Evolutionary conservation across 495 filamentous ascomycete genomes (phyloP).

Genomic region (Penicillium alfredii): DNA sequence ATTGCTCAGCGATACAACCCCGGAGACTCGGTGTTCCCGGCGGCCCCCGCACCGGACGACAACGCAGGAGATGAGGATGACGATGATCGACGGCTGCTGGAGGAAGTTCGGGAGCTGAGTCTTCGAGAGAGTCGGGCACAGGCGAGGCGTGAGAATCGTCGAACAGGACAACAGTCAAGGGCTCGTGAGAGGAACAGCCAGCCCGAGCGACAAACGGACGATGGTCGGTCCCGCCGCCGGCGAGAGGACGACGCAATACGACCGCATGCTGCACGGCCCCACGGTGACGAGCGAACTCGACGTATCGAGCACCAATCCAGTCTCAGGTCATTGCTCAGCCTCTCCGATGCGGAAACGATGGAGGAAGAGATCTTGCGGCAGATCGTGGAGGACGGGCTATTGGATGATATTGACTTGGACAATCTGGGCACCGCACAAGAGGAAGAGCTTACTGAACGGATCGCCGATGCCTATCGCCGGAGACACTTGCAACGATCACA

Average conservation of each 20-base stretch:
- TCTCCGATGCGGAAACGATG: slow-evolving; percentile 66
- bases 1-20: slow-evolving; percentile 63
- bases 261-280: slow-evolving; percentile 14
- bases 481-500: slow-evolving; percentile 49
- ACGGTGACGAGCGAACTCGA: slow-evolving; percentile 28
- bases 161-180: slow-evolving; percentile 20
- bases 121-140: slow-evolving; percentile 51
- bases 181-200: slow-evolving; percentile 17
- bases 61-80: slow-evolving; percentile 41
- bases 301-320: slow-evolving; percentile 82
- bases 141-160: slow-evolving; percentile 29
- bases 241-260: slow-evolving; percentile 40
- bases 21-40: slow-evolving; percentile 62
- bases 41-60: slow-evolving; percentile 7
- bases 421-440: slow-evolving; percentile 71
- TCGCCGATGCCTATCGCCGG: slow-evolving; percentile 77
- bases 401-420: slow-evolving; percentile 80
- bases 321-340: slow-evolving; percentile 72
- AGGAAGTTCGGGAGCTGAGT: slow-evolving; percentile 65
- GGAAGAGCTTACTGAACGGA: slow-evolving; percentile 80
- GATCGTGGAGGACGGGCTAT: slow-evolving; percentile 79
- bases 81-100: slow-evolving; percentile 62
- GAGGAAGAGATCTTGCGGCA: slow-evolving; percentile 85
- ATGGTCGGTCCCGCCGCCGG: slow-evolving; percentile 37
- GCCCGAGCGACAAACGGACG: slow-evolving; percentile 27